Evolutionary conservation across 1,284 basidiomycete genomes (phyloP), one percentile per base, ranked within the genome.

Genomic region (Leucoagaricus sp.): DNA sequence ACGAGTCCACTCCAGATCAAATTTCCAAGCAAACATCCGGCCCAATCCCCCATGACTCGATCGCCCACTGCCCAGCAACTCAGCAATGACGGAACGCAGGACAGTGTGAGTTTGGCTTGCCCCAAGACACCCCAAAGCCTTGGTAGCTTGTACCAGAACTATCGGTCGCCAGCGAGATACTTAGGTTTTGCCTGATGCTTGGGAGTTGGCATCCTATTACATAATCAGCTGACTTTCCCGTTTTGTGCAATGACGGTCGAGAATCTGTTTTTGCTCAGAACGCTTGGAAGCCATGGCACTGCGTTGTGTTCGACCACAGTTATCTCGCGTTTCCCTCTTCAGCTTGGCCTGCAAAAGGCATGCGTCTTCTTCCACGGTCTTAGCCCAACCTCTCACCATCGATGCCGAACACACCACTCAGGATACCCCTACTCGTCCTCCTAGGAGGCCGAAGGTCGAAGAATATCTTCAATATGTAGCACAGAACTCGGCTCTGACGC

Each of bases 401-500:
- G 44, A 48, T n/a, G n/a, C 13, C n/a, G 34, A 34, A 23, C 42
- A 45, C 6, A 10, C 21, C 12, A 25, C 42, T 17, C 41, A 36
- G 29, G 31, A 42, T 31, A 12, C 28, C 34, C 19, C 54, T 29
- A 7, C 36, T 9, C 25, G 26, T 15, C 33, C 55, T 34, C 34
- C 48, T 3, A 12, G 40, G 8, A 52, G 55, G n/a, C 49, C 55
- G 17, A 51, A 51, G 15, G 55, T 57, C 7, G 42, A 36, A 25
- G 55, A 57, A 33, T 57, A 51, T 36, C 49, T 57, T 29, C 33
- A 51, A 26, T 51, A 46, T 46, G 55, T 57, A n/a, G 49, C 47
- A 8, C 36, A 57, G 17, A 57, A 51, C 26, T 45, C 49, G n/a
- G 12, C 15, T 12, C 26, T 83, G 12, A 79, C 77, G 2, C 67